phyloP scores from a whole-genome alignment of 2,329 filamentous ascomycete genomes.

The Epichloe amarillans region DNA sequence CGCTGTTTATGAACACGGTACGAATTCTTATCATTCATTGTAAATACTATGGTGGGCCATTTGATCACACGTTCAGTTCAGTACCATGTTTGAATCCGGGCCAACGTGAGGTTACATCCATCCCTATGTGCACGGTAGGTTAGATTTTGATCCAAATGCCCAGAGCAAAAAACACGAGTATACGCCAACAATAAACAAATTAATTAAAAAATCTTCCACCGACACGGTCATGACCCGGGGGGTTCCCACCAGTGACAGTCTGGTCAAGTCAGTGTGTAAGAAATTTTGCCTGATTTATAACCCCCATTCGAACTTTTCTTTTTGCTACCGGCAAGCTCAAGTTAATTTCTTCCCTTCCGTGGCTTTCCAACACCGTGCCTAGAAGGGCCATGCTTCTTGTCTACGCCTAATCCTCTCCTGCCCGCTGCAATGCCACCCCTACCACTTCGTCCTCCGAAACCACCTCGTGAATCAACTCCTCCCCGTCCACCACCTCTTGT shows the following conservation, averaged over 20 bases:
- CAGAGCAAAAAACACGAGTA: too few species aligned
- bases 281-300: neutral
- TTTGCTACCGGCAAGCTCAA: neutral
- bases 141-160: too few species aligned
- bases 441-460: conserved; percentile 28
- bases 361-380: conserved; percentile 29
- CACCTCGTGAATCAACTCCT: conserved; percentile 12
- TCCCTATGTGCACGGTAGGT: neutral
- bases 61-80: neutral
- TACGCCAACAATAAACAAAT: neutral
- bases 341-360: conserved; percentile 12
- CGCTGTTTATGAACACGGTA: neutral
- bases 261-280: neutral
- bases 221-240: neutral
- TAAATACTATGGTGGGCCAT: neutral
- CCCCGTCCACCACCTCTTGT: conserved; percentile 18
- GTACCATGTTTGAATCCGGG: neutral
- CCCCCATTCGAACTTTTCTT: neutral
- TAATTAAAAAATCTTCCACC: neutral
- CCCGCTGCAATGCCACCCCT: conserved; percentile 33
- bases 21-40: neutral
- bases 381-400: conserved; percentile 31
- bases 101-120: neutral
- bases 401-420: conserved; percentile 36
- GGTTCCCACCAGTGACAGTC: neutral